Conservation (phyloP, 345 rosid genomes). For the Carallia brachiata region DNA sequence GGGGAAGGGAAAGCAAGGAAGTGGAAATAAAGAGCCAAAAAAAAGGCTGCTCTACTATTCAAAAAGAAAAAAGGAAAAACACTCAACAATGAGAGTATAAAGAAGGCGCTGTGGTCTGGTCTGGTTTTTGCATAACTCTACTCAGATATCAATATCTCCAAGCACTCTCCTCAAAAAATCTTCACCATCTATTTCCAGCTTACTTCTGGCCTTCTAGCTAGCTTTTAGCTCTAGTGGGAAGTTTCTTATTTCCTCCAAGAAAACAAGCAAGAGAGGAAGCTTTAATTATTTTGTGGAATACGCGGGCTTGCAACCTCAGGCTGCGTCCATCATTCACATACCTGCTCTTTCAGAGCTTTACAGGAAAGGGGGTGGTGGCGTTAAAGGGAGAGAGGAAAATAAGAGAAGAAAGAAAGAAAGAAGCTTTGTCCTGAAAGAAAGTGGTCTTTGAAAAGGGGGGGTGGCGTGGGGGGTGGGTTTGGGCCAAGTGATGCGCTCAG, state of each 20-base stretch:
- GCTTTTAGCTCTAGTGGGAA: not conserved
- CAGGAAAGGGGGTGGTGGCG: constrained; percentile 14
- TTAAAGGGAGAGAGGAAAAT: constrained; percentile 6
- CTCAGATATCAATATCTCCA: constrained; percentile 17
- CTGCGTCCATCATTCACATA: too few species aligned
- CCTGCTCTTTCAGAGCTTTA: constrained; percentile 7
- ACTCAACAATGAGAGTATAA: constrained; percentile 36
- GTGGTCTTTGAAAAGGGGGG: constrained; percentile 25
- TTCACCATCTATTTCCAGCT: constrained; percentile 2
- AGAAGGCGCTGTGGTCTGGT: constrained; percentile 34
- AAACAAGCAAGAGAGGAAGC: constrained; percentile 7
- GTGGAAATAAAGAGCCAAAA: constrained; percentile 27
- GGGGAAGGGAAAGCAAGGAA: constrained; percentile 15
- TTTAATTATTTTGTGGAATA: not conserved
- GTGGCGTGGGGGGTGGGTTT: constrained; percentile 52
- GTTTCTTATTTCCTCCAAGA: constrained; percentile 3
- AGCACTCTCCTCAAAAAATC: constrained; percentile 20
- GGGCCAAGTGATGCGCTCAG: constrained; percentile 86
- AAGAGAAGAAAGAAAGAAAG: constrained; percentile 13
- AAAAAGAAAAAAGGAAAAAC: constrained; percentile 1
- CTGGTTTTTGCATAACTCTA: constrained; percentile 37
- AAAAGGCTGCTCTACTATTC: constrained; percentile 17
- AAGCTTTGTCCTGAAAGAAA: constrained; percentile 9
- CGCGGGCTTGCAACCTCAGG: too few species aligned
- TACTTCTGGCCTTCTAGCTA: not conserved